Percentiles rank a stretch among this genome's conserved stretches.
Conservation (phyloP, 2,329 filamentous ascomycete species). For the Elsinoe fawcettii region DNA sequence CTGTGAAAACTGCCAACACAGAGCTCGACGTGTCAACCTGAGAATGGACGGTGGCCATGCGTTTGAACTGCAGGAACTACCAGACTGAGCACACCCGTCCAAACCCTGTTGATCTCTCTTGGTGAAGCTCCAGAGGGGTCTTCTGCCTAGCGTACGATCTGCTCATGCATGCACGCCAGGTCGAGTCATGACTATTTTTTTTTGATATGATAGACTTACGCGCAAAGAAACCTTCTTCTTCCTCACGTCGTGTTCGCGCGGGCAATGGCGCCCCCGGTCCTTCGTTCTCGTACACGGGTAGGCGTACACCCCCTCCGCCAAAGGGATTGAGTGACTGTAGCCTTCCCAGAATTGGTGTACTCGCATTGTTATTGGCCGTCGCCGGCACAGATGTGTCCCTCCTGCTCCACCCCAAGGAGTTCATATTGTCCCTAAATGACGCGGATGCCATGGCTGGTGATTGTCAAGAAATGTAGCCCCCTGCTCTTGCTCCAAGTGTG, state of each 20-base stretch:
- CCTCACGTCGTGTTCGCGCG: slow-evolving; percentile 74
- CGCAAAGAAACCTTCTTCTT: slow-evolving; percentile 92
- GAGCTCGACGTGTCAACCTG: slow-evolving; percentile 15
- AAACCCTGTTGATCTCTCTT: slow-evolving; percentile 10
- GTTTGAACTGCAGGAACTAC: slow-evolving; percentile 15
- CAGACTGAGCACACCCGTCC: neutral
- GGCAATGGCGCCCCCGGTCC: slow-evolving; percentile 72
- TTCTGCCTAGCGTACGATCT: slow-evolving; percentile 13
- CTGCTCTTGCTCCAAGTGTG: neutral
- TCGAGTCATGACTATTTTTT: slow-evolving; percentile 15
- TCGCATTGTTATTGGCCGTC: slow-evolving; percentile 64
- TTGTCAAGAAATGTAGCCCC: slow-evolving; percentile 13
- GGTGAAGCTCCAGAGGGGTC: slow-evolving; percentile 4
- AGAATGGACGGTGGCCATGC: slow-evolving; percentile 14
- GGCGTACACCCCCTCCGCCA: slow-evolving; percentile 72
- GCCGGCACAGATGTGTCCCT: slow-evolving; percentile 69
- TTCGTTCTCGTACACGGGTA: slow-evolving; percentile 76
- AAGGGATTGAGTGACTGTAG: slow-evolving; percentile 86
- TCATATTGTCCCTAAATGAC: slow-evolving; percentile 90
- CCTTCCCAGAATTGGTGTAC: slow-evolving; percentile 68
- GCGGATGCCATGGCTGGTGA: slow-evolving; percentile 65
- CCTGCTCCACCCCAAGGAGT: slow-evolving; percentile 88
- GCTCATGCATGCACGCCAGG: slow-evolving; percentile 10
- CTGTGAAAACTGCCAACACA: slow-evolving; percentile 15
- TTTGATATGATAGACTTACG: slow-evolving; percentile 57